A percentile compares a stretch with the other conserved stretches of the same genome.
Evolutionary conservation across 2,329 filamentous ascomycete genomes (phyloP).

Genomic region (Fusarium newnesense): DNA sequence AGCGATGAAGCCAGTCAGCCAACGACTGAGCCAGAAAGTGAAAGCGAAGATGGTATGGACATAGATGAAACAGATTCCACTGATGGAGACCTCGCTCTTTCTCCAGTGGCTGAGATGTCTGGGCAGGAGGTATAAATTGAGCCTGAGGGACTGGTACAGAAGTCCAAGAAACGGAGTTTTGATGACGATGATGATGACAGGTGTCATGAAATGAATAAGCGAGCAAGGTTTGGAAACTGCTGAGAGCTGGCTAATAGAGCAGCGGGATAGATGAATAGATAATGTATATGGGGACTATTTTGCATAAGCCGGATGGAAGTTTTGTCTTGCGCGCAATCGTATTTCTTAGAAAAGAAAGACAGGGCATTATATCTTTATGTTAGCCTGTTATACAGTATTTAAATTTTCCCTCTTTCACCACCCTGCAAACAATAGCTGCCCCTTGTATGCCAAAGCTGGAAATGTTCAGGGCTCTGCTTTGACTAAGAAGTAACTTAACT

Average conservation of each 20-base stretch:
- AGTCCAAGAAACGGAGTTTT: not conserved
- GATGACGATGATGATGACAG: not conserved
- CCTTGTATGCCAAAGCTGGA: too few relatives aligned
- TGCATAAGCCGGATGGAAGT: too few relatives aligned
- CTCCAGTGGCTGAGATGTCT: fast-evolving
- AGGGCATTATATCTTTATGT: too few relatives aligned
- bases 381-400: too few relatives aligned
- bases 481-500: too few relatives aligned
- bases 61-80: not conserved
- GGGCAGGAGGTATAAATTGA: not conserved
- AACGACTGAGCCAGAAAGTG: fast-evolving
- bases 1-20: not conserved
- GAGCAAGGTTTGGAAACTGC: not conserved
- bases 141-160: not conserved
- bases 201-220: not conserved
- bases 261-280: not conserved
- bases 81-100: not conserved
- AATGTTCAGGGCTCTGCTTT: too few relatives aligned
- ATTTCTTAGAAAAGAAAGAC: too few relatives aligned
- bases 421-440: too few relatives aligned
- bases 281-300: too few relatives aligned
- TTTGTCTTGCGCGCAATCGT: fast-evolving
- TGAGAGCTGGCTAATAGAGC: fast-evolving
- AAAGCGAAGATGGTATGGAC: not conserved
- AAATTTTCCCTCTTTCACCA: too few relatives aligned